Conservation (phyloP, 129 eudicot genomes). For the Tagetes patula region DNA sequence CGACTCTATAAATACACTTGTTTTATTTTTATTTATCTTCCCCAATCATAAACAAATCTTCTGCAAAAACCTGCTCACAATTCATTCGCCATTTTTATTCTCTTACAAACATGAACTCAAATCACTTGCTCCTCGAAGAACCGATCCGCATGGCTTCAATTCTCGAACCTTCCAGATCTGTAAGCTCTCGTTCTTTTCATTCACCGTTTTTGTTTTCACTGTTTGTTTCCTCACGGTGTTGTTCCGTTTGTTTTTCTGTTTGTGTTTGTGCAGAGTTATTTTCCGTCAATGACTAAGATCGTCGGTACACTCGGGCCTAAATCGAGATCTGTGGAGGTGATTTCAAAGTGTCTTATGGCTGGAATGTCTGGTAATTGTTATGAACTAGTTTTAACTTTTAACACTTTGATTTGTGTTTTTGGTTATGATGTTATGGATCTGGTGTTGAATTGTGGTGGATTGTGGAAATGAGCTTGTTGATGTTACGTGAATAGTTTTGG, state of each 20-base stretch:
- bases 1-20: constrained; percentile 12
- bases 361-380: constrained; percentile 78
- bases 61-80: not conserved
- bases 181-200: constrained; percentile 14
- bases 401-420: not conserved
- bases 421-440: constrained; percentile 19
- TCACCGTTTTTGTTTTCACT: too few relatives aligned
- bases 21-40: not conserved
- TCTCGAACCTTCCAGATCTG: constrained; percentile 80
- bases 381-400: too few relatives aligned
- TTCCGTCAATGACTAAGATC: constrained; percentile 88
- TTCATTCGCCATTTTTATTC: too few relatives aligned
- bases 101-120: constrained; percentile 46
- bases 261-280: constrained; percentile 51
- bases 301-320: constrained; percentile 84
- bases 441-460: not conserved
- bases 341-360: constrained; percentile 74
- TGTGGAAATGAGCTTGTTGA: not conserved
- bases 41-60: not conserved
- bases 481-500: not conserved
- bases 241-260: not conserved
- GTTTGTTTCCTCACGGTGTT: not conserved
- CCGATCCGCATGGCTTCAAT: constrained; percentile 79
- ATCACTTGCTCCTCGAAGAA: constrained; percentile 69
- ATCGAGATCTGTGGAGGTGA: constrained; percentile 79